phyloP scores from a whole-genome alignment of 2,329 filamentous ascomycete species.

The Pseudogymnoascus sp. region DNA sequence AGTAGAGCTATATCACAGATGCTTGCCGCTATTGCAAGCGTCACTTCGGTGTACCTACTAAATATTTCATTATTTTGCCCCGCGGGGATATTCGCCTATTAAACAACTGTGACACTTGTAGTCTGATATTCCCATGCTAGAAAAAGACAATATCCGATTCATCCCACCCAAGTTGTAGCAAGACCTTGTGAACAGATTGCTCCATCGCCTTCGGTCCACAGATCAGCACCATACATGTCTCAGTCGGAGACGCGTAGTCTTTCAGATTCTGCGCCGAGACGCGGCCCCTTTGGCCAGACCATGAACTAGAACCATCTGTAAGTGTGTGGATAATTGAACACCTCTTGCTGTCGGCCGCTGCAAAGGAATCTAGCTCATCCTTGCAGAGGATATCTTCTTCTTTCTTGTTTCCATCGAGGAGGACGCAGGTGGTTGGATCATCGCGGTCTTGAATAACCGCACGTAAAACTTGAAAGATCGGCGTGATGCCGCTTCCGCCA shows the following conservation, averaged over 20 bases:
- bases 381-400: conserved; percentile 79
- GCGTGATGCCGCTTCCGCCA: conserved; percentile 85
- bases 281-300: conserved; percentile 62
- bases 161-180: conserved; percentile 60
- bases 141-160: conserved; percentile 73
- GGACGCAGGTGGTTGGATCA: conserved; percentile 60
- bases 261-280: conserved; percentile 57
- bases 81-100: neutral
- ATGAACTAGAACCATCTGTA: conserved; percentile 53
- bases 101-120: neutral
- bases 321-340: conserved; percentile 65
- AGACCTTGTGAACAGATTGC: conserved; percentile 50
- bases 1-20: neutral
- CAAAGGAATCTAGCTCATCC: conserved; percentile 61
- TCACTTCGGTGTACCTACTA: neutral
- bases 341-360: conserved; percentile 43
- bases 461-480: conserved; percentile 75
- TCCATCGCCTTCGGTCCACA: conserved; percentile 76
- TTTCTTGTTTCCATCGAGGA: conserved; percentile 71
- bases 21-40: neutral
- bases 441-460: conserved; percentile 59
- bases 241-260: conserved; percentile 44
- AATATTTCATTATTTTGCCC: neutral
- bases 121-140: conserved; percentile 32
- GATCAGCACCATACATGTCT: conserved; percentile 55